Base-by-base conservation (phyloP, 2,329 filamentous ascomycete genomes). In the Didymella exigua region DNA sequence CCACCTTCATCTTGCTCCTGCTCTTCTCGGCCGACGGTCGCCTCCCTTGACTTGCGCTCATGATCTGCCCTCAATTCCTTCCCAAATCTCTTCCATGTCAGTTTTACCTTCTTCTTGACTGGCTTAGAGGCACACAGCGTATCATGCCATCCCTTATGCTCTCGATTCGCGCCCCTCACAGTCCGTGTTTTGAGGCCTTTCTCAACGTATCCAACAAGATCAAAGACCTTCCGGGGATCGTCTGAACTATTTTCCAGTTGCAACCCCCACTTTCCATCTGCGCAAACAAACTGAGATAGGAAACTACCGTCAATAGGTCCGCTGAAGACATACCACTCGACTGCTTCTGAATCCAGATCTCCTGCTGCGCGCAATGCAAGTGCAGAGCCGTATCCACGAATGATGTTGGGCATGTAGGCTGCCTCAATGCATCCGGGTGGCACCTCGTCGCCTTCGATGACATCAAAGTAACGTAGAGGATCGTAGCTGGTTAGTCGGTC, bases 31-130 rank as follows among this genome's bases (percentile, higher is more conserved):
- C 30, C 19, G 5, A 9, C 10, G 14, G 21, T 42, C 3, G n/a
- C 5, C 14, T 16, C 23, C 6, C 14, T 29, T 10, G 19, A 10
- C 18, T 24, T 23, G n/a, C 16, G 38, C 33, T 49, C 41, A 26
- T 45, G 33, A 5, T 46, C 46, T 5, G 33, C 52, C 33, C 33
- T 41, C 34, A 55, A 21, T 7, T 62, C 60, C 5, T 27, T 43
- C 8, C 51, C 55, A 33, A 41, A 51, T 1, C 19, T 51, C 41
- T 34, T 62, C 63, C 60, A 63, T 2, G 55, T 43, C 7, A 63
- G 26, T 4, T 31, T 46, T 8, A 62, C 5, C 8, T 24, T 54
- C 21, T 43, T 26, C 76, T 77, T 10, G 75, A 77, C 26, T 78
- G 77, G 46, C 71, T 70, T 52, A 10, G 62, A 65, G 13, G 29